These are phyloP conservation scores for Sarocladium kiliense DNA, from an alignment of 2,329 filamentous ascomycete species.

Conservation along the genomic window DNA sequence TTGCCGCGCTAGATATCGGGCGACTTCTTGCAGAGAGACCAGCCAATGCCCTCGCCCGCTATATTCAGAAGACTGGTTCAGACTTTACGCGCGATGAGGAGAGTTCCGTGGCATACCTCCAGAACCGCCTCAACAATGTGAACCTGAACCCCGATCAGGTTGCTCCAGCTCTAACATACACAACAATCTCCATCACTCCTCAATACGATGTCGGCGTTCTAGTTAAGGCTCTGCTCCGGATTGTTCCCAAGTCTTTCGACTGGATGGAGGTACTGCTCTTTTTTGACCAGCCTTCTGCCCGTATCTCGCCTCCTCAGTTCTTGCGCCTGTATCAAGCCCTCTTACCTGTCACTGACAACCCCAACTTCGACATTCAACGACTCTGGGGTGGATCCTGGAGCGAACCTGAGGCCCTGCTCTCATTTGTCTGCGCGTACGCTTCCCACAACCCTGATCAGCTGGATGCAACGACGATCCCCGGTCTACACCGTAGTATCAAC, in stretches of 20 bases:
- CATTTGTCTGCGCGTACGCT: constrained; percentile 86
- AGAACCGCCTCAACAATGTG: constrained; percentile 42
- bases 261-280: constrained; percentile 68
- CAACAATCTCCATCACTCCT: constrained; percentile 52
- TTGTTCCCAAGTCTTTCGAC: constrained; percentile 59
- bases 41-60: constrained; percentile 53
- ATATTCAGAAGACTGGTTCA: constrained; percentile 69
- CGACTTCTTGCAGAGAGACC: constrained; percentile 58
- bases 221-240: constrained; percentile 57
- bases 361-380: constrained; percentile 71
- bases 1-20: constrained; percentile 65
- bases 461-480: constrained; percentile 79
- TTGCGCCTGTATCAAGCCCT: constrained; percentile 75
- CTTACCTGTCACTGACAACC: constrained; percentile 61
- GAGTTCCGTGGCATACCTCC: constrained; percentile 49
- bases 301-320: constrained; percentile 76
- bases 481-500: constrained; percentile 72
- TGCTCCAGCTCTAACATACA: constrained; percentile 69
- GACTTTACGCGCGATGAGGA: constrained; percentile 74
- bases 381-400: constrained; percentile 91
- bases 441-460: constrained; percentile 70
- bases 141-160: constrained; percentile 78
- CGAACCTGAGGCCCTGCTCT: constrained; percentile 80
- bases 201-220: constrained; percentile 47
- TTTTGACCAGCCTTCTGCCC: constrained; percentile 75